Evolutionary conservation across 1,284 basidiomycete genomes (phyloP).

Genomic region (Pyrrhoderma noxium): DNA sequence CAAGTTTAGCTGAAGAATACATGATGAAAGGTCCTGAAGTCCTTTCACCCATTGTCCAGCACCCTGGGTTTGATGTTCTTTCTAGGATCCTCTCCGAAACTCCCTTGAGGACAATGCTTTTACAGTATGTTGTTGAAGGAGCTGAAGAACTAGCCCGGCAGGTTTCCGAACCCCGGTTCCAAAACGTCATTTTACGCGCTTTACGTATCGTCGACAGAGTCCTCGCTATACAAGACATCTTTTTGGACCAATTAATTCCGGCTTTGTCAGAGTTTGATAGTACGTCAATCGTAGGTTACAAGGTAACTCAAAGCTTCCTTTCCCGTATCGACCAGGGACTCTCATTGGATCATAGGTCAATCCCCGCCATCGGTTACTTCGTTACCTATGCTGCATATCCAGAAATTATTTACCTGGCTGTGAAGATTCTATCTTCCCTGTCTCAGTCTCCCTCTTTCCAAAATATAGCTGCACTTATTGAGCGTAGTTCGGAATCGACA

Average conservation of each 20-base stretch:
- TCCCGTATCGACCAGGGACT: constrained; percentile 76
- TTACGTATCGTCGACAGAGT: constrained; percentile 80
- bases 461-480: constrained; percentile 73
- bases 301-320: constrained; percentile 62
- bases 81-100: constrained; percentile 72
- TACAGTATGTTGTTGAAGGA: constrained; percentile 74
- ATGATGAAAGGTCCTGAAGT: constrained; percentile 41
- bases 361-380: constrained; percentile 81
- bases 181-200: constrained; percentile 70
- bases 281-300: constrained; percentile 42
- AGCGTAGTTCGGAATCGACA: constrained; percentile 78
- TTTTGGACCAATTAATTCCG: constrained; percentile 84
- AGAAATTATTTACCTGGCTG: constrained; percentile 70
- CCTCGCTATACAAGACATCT: constrained; percentile 82
- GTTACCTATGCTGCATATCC: constrained; percentile 67
- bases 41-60: constrained; percentile 51
- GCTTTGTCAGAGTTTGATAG: constrained; percentile 58
- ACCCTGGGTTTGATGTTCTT: constrained; percentile 88
- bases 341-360: constrained; percentile 67
- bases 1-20: constrained; percentile 43
- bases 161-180: constrained; percentile 61
- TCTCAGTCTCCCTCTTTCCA: constrained; percentile 52
- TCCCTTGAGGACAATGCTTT: constrained; percentile 61
- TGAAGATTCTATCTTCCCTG: constrained; percentile 75
- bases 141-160: constrained; percentile 71